Base-by-base conservation (phyloP, 768 basidiomycete species). In the Tephrocybe sp. region DNA sequence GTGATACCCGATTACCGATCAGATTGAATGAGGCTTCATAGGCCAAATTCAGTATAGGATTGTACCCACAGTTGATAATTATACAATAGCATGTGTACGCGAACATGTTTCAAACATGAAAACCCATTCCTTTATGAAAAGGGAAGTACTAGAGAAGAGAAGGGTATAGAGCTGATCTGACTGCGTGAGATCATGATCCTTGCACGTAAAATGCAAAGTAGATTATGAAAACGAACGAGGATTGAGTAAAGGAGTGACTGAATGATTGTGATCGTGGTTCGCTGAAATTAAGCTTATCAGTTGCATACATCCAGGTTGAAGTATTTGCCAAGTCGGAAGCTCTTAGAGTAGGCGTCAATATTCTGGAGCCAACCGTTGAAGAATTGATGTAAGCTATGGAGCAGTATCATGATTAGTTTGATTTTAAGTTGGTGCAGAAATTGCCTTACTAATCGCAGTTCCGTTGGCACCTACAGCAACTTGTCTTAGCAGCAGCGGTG, bases 361-460 rank as follows among this genome's bases (percentile, higher is more conserved):
- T 80, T 80, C 63, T 78, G 80, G 41, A 79, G 53, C 86, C 86
- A 90, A 25, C 87, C 88, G 59, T 91, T 91, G 58, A 87, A 59
- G 58, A 79, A 78, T 65, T 91, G 85, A 54, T 81, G 76, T 17
- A 90, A 61, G 65, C 87, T 90, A 56, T 3, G 49, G 49, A 33
- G 43, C 21, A 25, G 30, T 23, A n/a, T 20, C 39, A 52, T 36
- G 41, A 20, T 60, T 5, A 47, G 26, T 1, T 12, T n/a, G 20
- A 3, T 33, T 30, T 12, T n/a, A 12, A 33, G 18, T 4, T 11
- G n/a, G 14, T 17, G 8, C 33, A 28, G 7, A 48, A 46, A 46
- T 28, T 48, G 26, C 74, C 86, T 59, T 61, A 87, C 88, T 94
- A 94, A 70, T 93, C 92, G 42, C 90, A 74, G 71, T 93, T 93